Conservation (phyloP, 2,329 filamentous ascomycete genomes). For the Arthrobotrys pseudoclavata region DNA sequence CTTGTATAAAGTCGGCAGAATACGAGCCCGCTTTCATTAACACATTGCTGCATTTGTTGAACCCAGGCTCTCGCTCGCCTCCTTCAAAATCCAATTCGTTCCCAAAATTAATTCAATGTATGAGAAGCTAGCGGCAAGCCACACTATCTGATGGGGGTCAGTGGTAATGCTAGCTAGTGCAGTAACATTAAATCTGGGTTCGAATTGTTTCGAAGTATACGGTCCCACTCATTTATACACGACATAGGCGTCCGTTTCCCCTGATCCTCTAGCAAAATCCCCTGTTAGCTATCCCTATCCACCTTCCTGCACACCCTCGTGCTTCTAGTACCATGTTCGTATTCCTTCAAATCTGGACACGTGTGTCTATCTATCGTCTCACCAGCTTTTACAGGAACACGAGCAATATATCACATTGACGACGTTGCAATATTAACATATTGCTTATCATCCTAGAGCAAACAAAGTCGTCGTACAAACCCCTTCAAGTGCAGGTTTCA, state of each 20-base stretch:
- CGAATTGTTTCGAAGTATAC: no score
- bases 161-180: not conserved
- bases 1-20: slow-evolving; percentile 20
- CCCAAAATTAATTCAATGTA: not conserved
- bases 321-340: not conserved
- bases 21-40: not conserved
- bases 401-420: not conserved
- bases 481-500: not conserved
- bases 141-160: not conserved
- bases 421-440: not conserved
- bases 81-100: not conserved
- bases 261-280: not conserved
- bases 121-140: not conserved
- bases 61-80: not conserved
- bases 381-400: not conserved
- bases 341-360: not conserved
- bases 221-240: not conserved
- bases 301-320: not conserved
- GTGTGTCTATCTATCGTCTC: not conserved
- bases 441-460: not conserved
- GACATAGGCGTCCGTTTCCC: not conserved
- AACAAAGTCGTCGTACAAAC: not conserved
- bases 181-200: no score
- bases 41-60: not conserved
- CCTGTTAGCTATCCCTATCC: not conserved